phyloP scores from a whole-genome alignment of 441 rosid species.

The Geranium incanum region DNA sequence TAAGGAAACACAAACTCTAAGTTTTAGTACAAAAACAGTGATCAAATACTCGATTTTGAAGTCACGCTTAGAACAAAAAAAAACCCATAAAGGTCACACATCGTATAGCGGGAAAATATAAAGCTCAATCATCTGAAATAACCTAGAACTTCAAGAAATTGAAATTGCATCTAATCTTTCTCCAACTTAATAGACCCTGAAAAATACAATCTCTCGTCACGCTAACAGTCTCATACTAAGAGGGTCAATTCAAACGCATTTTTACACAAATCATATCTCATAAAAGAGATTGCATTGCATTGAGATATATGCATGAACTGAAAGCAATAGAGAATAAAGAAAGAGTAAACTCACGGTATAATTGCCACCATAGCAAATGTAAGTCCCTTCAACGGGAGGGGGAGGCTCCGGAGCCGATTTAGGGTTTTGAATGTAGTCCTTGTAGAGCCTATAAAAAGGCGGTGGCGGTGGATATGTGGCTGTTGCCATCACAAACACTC shows the following conservation, averaged over 20 bases:
- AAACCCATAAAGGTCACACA: not conserved
- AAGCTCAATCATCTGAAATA: not conserved
- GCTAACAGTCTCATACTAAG: not conserved
- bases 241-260: not conserved
- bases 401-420: slow-evolving; percentile 73
- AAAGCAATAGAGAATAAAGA: not conserved
- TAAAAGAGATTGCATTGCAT: not conserved
- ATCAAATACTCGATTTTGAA: slow-evolving; percentile 3
- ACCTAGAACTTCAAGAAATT: not conserved
- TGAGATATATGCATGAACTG: slow-evolving; percentile 1
- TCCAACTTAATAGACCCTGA: not conserved
- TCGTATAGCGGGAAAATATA: not conserved
- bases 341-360: slow-evolving; percentile 46
- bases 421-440: slow-evolving; percentile 58
- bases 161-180: not conserved
- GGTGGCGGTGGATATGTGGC: slow-evolving; percentile 92
- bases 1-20: not conserved
- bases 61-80: not conserved
- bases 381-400: slow-evolving; percentile 67
- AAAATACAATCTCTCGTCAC: not conserved
- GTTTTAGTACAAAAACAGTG: not conserved
- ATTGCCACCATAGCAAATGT: slow-evolving; percentile 56
- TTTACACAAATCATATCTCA: not conserved
- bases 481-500: slow-evolving; percentile 53
- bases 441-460: slow-evolving; percentile 80